Evolutionary conservation across 805 yeast genomes (phyloP), one percentile per base, ranked within the genome.

Genomic region (Zygosaccharomyces kombuchaensis): DNA sequence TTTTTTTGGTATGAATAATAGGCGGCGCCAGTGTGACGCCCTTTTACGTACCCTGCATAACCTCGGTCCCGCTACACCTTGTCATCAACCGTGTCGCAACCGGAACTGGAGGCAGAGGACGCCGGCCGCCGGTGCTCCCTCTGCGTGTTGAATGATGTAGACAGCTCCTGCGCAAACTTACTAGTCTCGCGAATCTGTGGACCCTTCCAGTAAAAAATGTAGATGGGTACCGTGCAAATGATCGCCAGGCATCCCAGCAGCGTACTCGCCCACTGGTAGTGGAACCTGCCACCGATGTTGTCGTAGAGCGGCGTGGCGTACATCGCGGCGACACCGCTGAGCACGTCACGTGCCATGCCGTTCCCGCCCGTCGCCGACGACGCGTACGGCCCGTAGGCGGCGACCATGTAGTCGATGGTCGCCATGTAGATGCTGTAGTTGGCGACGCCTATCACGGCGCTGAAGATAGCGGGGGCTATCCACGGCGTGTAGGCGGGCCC

Each of bases 281-380:
- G 46, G 27, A 44, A 37, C 17, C 34, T 44, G 36, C 40, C 41
- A 4, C 46, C 46, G n/a, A 44, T 44, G 30, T 44, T 44, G 13
- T 44, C 39, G 23, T 37, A 44, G 12, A 44, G 34, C 26, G 46
- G 46, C 13, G 40, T 44, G 7, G 46, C 46, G 17, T 44, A 44
- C 46, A 44, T 44, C 19, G 46, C 46, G 13, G 46, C 46, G n/a
- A 44, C 27, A 23, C 43, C 46, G 30, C 46, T 44, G 32, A 44
- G 37, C 29, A 44, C 46, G 34, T 44, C 46, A 44, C 46, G 46
- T 13, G 46, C 46, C 43, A 44, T 26, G 19, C 46, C 43, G 30
- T 44, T 44, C 21, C 43, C 46, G 27, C 46, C 46, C 9, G 46
- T 37, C 14, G 46, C 46, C 14, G 46, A 44, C 12, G 46, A 44